These are phyloP conservation scores for Crataegus laevigata DNA, from an alignment of 306 rosid genomes.

Conservation along the genomic window DNA sequence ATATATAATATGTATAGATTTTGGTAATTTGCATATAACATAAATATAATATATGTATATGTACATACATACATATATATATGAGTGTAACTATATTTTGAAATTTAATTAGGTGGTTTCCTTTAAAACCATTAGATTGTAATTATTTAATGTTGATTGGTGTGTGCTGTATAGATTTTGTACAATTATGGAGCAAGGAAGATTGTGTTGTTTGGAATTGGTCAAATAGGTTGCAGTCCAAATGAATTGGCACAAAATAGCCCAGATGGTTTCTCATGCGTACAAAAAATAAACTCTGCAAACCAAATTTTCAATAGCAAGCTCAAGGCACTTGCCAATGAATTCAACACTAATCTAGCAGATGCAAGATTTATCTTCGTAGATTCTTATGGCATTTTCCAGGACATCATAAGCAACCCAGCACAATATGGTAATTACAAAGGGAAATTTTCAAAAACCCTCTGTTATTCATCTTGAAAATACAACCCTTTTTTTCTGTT, in stretches of 20 bases:
- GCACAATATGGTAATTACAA: slow-evolving; percentile 52
- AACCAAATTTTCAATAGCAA: slow-evolving; percentile 65
- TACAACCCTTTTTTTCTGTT: neutral
- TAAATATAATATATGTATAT: too few species aligned
- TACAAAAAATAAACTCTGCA: slow-evolving; percentile 63
- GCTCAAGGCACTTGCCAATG: slow-evolving; percentile 56
- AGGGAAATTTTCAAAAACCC: neutral
- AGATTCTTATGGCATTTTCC: slow-evolving; percentile 64
- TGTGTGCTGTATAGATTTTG: slow-evolving; percentile 28
- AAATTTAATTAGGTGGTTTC: neutral
- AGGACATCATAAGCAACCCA: slow-evolving; percentile 60
- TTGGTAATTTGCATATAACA: neutral
- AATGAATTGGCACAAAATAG: slow-evolving; percentile 73
- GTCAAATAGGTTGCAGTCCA: slow-evolving; percentile 89
- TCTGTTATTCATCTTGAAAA: neutral
- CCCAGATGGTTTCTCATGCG: slow-evolving; percentile 75
- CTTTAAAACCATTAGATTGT: neutral
- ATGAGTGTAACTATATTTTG: neutral
- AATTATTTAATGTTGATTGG: neutral
- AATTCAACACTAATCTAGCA: slow-evolving; percentile 47
- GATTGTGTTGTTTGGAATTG: slow-evolving; percentile 76
- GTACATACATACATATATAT: neutral
- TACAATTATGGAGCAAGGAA: slow-evolving; percentile 87
- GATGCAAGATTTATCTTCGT: slow-evolving; percentile 66
- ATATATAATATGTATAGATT: neutral